Evolutionary conservation across 306 rosid genomes (phyloP).

Genomic region (Cyclanthera cordifolia): DNA sequence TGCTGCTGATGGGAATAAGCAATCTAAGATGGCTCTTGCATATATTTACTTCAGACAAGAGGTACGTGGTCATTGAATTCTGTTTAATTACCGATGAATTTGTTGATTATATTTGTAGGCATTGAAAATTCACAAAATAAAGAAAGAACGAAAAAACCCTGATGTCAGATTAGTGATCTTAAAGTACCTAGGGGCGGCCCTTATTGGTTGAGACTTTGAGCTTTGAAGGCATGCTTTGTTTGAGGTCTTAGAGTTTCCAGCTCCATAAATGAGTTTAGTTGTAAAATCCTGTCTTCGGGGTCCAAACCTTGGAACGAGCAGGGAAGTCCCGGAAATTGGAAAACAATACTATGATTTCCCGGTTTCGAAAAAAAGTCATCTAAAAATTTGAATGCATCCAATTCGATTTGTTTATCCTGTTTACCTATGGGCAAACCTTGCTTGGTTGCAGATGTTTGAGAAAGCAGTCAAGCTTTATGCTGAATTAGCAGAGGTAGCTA

Average conservation of each 20-base stretch:
- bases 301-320: no score
- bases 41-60: constrained; percentile 79
- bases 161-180: no score
- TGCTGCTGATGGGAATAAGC: constrained; percentile 72
- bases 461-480: constrained; percentile 75
- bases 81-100: not conserved
- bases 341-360: no score
- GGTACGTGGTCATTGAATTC: constrained; percentile 25
- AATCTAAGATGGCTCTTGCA: constrained; percentile 93
- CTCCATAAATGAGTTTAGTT: no score
- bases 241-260: no score
- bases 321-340: no score
- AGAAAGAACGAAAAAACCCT: no score
- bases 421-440: not conserved
- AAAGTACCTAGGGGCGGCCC: no score
- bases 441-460: constrained; percentile 59
- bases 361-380: no score
- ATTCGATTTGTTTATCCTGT: not conserved
- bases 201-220: no score
- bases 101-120: not conserved
- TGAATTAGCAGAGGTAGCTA: constrained; percentile 79
- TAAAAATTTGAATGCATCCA: not conserved
- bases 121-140: not conserved
- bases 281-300: no score
- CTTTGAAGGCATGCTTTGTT: no score